Evolutionary conservation across 2,329 filamentous ascomycete species (phyloP), one percentile per base, ranked within the genome.

Genomic region (Trichoderma sp.): DNA sequence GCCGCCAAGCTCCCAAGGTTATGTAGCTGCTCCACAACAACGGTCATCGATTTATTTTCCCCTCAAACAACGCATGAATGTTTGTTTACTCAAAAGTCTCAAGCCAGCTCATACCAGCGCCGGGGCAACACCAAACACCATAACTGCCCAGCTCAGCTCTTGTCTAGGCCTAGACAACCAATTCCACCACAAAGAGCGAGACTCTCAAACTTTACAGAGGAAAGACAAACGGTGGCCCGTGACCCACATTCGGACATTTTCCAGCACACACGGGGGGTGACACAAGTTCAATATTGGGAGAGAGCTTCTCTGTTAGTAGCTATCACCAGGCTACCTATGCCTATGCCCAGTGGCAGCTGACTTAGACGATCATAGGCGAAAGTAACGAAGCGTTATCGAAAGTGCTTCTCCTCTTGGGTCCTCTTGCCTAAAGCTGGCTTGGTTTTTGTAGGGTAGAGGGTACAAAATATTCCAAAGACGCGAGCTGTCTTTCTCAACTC

Each of bases 1-100:
- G 47, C 28, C 8, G 53, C 65, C 55, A 26, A 68, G 65, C 53
- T 20, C 39, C 39, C 39, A 43, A 43, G 39, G 7, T 43, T 4
- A 17, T n/a, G 17, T 23, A 61, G 65, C 55, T 23, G 55, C 65
- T 68, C 65, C 65, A 68, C 65, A 43, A 23, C 64, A 26, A 57
- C 30, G 20, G n/a, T 43, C 47, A 66, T 26, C 13, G 36, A 17
- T 11, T 47, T 58, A 15, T 6, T 47, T 59, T 47, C 53, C 65
- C 34, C 65, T 59, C 65, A 68, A 59, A 68, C 47, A 66, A n/a
- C 47, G 13, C 55, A 32, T 17, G 55, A 8, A n/a, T 63, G 65
- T 50, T 68, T 61, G 65, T 68, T 68, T 61, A 68, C 55, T 12
- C 28, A 4, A 9, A 59, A 26, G 53, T 34, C 34, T 59, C 53